Base-by-base conservation (phyloP, 2,329 filamentous ascomycete species). In the Exserohilum turcica region DNA sequence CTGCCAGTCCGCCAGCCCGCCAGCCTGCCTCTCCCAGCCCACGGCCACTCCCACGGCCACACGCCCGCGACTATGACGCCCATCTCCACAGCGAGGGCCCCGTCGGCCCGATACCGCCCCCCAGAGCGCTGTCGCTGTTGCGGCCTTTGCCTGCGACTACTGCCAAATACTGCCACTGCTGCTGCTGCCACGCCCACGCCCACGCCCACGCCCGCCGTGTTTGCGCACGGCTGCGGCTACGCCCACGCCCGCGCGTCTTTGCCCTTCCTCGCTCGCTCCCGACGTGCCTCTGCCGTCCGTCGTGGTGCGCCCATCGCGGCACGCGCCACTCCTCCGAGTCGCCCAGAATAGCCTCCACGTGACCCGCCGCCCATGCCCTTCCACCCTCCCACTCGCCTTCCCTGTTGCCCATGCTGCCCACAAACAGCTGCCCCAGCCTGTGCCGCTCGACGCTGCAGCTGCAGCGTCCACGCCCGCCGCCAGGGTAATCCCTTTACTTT, bases 261-360 rank as follows among this genome's bases (percentile, higher is more conserved):
- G 32, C 29, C 29, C 29, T 32, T 33, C 21, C 13, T 35, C 32
- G 32, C 28, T 32, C 39, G 3, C 40, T 43, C 24, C 38, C 38
- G 38, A 36, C 21, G 42, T 44, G 32, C 28, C 36, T 28, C 28
- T 31, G 45, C 43, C 43, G 43, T 40, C 38, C 43, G 43, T 40
- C 38, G 36, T 32, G 24, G 46, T 42, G 40, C 40, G 40, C 40
- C 48, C 48, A 45, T 19, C 43, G 48, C 48, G 48, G 40, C 48
- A 38, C 45, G 48, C 47, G 47, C 47, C 39, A 19, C 18, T 27
- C 39, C 13, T n/a, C 13, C 13, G 7, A 18, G 39, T 31, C 42
- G 29, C 48, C 48, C 10, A 28, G 40, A 36, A 36, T 18, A 27
- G 48, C 33, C 37, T 36, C 18, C 45, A 47, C 44, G 44, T 47